Base-by-base conservation (phyloP, 192 early-diverging fungal species). In the Phlyctochytrium arcticum region DNA sequence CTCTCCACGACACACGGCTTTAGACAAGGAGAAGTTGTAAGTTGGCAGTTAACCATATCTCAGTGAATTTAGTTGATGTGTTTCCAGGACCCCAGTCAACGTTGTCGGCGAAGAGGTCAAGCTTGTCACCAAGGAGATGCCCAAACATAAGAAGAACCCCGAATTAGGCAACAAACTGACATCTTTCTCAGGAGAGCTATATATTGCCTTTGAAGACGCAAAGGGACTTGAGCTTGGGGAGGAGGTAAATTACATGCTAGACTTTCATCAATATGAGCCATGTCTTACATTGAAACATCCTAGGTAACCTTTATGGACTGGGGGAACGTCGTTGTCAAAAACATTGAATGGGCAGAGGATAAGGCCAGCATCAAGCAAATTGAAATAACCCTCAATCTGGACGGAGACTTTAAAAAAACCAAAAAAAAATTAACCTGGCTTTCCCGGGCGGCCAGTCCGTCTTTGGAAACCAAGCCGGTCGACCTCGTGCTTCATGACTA, bases 351-450 rank as follows among this genome's bases (percentile, higher is more conserved):
- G 76, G 26, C 42, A 29, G 72, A 34, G 0, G 81, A 81, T 51
- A 68, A 70, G 7, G 58, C 63, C 15, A 56, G 74, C 19, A 88
- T 97, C 19, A 79, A 68, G 0, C 55, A 47, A 23, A 74, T 94
- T 21, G 80, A 86, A 24, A 66, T 94, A 50, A 79, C 84, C 48
- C 72, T 98, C 47, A 87, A 98, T 70, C 83, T 96, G 57, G 90
- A 87, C 33, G 94, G 94, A 54, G 95, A 99, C 72, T 95, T 96
- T 68, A 98, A 96, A 72, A 89, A 91, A 72, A 99, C 97, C 55
- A 94, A 98, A 82, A 96, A 94, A 87, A 98, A 98, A 88, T 71
- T 99, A 51, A 95, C 95, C 2, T 99, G 97, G 97, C 85, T 99
- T 61, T 71, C 77, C 12, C 69, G 69, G 26, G 48, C 69, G 10